phyloP scores from a whole-genome alignment of 1,284 basidiomycete genomes.

The Ustilago esculenta region DNA sequence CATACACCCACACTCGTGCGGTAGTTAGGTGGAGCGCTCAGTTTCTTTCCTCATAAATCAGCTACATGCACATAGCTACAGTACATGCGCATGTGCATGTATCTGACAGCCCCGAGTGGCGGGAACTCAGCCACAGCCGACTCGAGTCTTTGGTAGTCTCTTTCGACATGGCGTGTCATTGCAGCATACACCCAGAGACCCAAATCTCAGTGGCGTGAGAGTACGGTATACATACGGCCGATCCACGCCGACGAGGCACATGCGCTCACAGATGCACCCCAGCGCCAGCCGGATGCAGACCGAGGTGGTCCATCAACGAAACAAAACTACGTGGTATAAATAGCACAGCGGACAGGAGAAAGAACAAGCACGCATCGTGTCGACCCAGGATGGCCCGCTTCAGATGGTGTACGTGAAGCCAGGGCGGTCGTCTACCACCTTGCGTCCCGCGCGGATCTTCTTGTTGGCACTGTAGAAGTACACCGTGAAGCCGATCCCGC shows the following conservation, averaged over 20 bases:
- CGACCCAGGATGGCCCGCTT: background rate
- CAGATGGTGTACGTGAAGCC: conserved; percentile 57
- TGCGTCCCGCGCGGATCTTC: conserved; percentile 45
- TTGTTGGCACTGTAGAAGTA: conserved; percentile 55
- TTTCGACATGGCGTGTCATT: conserved; percentile 7
- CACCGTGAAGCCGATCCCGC: conserved; percentile 36
- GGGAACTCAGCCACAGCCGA: too few relatives aligned
- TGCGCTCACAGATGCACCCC: background rate
- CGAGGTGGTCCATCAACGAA: conserved; percentile 1
- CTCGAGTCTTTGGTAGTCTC: too few relatives aligned
- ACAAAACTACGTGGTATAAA: conserved; percentile 9
- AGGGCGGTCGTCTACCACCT: conserved; percentile 50
- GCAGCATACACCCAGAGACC: conserved; percentile 4
- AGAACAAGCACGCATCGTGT: background rate
- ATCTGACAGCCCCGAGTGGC: too few relatives aligned
- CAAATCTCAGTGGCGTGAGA: background rate
- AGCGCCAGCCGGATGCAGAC: background rate
- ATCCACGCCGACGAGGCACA: background rate
- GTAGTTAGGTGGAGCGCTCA: too few relatives aligned
- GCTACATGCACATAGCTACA: too few relatives aligned
- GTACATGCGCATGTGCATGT: too few relatives aligned
- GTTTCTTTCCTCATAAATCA: too few relatives aligned
- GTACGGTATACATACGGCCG: background rate
- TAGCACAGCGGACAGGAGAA: background rate
- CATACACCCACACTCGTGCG: too few relatives aligned